These are phyloP conservation scores for Lophiostoma macrostomum DNA, from an alignment of 495 filamentous ascomycete species.

Conservation along the genomic window DNA sequence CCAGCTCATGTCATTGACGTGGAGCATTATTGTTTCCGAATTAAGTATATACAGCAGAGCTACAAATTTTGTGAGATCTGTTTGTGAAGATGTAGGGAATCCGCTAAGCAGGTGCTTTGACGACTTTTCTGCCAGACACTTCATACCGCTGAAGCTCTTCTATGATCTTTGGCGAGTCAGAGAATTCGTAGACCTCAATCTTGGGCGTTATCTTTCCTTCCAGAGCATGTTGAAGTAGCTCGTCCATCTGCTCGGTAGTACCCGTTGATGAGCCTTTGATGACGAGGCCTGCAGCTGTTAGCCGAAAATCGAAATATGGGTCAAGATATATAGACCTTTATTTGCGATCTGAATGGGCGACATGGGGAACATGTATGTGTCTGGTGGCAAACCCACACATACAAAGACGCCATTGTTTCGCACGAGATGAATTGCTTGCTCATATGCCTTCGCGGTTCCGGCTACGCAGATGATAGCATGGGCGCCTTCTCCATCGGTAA, in stretches of 20 bases:
- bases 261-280: conserved; percentile 30
- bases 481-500: conserved; percentile 28
- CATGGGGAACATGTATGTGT: conserved; percentile 30
- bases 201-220: conserved; percentile 27
- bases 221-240: conserved; percentile 22
- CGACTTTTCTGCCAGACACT: conserved; percentile 27
- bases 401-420: conserved; percentile 29
- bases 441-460: conserved; percentile 21
- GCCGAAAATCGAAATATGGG: neutral
- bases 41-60: no score
- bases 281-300: conserved; percentile 19
- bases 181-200: conserved; percentile 31
- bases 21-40: no score
- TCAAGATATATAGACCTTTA: conserved; percentile 3
- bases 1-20: no score
- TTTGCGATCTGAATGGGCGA: conserved; percentile 27
- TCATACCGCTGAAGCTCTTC: conserved; percentile 27
- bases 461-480: conserved; percentile 25
- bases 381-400: conserved; percentile 25
- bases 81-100: no score
- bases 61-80: no score
- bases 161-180: conserved; percentile 22
- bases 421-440: conserved; percentile 14
- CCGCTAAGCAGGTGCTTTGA: conserved; percentile 19
- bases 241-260: conserved; percentile 25